Evolutionary conservation across 768 basidiomycete genomes (phyloP).

Genomic region (Hemileccinum impolitum): DNA sequence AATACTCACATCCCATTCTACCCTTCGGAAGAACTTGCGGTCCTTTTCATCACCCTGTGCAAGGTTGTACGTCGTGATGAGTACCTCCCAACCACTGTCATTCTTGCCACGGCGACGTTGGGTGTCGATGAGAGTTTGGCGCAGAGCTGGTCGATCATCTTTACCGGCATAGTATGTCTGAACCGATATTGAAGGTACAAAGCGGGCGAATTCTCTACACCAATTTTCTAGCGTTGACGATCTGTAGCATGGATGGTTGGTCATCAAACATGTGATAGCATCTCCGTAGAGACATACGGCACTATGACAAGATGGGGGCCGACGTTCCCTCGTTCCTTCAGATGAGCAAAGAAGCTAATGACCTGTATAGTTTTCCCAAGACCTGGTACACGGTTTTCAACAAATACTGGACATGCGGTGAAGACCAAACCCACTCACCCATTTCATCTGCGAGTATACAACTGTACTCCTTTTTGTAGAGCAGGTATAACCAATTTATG

Average conservation of each 20-base stretch:
- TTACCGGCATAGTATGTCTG: slow-evolving; percentile 95
- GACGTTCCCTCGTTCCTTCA: slow-evolving; percentile 72
- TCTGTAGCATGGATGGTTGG: slow-evolving; percentile 36
- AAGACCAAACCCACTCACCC: slow-evolving; percentile 54
- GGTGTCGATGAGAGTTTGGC: slow-evolving; percentile 67
- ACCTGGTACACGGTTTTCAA: slow-evolving; percentile 44
- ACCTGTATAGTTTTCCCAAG: slow-evolving; percentile 99
- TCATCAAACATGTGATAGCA: not conserved
- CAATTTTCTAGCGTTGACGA: slow-evolving; percentile 98
- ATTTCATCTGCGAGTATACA: slow-evolving; percentile 99
- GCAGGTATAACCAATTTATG: slow-evolving; percentile 93
- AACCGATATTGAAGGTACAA: slow-evolving; percentile 81
- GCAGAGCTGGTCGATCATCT: slow-evolving; percentile 72
- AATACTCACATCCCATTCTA: slow-evolving; percentile 84
- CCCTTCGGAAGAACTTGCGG: slow-evolving; percentile 87
- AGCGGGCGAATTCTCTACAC: slow-evolving; percentile 93
- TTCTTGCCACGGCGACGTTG: slow-evolving; percentile 45
- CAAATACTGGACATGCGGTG: not conserved
- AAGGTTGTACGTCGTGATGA: slow-evolving; percentile 94
- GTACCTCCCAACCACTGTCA: slow-evolving; percentile 79
- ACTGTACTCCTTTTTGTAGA: slow-evolving; percentile 76
- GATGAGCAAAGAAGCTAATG: slow-evolving; percentile 90
- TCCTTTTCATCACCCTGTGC: slow-evolving; percentile 86
- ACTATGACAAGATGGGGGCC: slow-evolving; percentile 95
- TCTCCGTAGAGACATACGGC: slow-evolving; percentile 58